Evolutionary conservation across 129 eudicot genomes (phyloP).

Genomic region (Erigeron canadensis): DNA sequence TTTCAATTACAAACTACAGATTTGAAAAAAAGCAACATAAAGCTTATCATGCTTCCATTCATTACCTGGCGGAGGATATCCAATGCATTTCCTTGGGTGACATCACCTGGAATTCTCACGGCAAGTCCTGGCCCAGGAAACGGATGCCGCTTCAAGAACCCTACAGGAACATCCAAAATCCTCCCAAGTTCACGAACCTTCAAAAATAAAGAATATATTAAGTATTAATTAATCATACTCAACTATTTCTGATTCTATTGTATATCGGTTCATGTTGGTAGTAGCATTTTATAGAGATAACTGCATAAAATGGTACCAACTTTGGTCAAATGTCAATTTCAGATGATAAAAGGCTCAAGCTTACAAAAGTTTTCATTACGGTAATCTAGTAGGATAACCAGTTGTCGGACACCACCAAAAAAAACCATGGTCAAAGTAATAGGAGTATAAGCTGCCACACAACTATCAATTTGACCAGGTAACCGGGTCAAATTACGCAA

Average conservation of each 20-base stretch:
- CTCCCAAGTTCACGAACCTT: slow-evolving; percentile 94
- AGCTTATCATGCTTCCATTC: not conserved
- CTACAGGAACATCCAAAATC: slow-evolving; percentile 70
- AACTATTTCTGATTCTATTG: not conserved
- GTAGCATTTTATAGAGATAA: not conserved
- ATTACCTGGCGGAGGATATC: slow-evolving; percentile 84
- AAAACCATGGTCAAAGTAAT: too few species aligned
- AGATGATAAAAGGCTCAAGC: not conserved
- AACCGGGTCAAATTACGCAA: too few species aligned
- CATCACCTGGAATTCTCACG: slow-evolving; percentile 88
- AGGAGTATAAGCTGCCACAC: too few species aligned
- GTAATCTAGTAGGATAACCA: too few species aligned
- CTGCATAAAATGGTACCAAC: not conserved
- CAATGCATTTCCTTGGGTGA: slow-evolving; percentile 84
- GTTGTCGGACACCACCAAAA: too few species aligned
- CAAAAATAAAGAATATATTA: not conserved
- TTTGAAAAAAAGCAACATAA: not conserved
- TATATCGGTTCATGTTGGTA: not conserved
- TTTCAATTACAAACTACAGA: not conserved
- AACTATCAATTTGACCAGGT: too few species aligned
- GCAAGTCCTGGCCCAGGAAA: slow-evolving; percentile 99
- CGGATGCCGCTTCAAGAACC: slow-evolving; percentile 85
- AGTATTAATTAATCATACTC: not conserved
- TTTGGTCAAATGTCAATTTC: not conserved
- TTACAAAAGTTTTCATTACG: not conserved